Evolutionary conservation across 441 rosid species (phyloP).

Genomic region (Isatis lusitanica): DNA sequence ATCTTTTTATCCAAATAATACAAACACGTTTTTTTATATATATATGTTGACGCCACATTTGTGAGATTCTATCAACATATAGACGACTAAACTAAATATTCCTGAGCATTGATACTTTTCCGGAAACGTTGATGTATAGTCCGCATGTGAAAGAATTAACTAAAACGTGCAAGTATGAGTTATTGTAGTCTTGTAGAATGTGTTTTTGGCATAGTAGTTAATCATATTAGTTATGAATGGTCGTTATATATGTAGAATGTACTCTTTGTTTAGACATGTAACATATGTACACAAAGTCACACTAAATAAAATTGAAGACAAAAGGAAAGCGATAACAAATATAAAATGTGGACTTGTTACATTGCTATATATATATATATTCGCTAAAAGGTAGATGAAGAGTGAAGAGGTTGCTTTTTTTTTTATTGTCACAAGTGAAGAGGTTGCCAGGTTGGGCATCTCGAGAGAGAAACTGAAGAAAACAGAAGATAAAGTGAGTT

Average conservation of each 20-base stretch:
- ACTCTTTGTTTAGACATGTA: not conserved
- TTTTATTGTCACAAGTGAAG: too few species aligned
- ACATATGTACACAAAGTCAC: not conserved
- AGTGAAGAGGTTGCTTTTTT: not conserved
- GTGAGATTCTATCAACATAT: not conserved
- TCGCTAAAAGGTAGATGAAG: slow-evolving; percentile 10
- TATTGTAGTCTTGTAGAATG: not conserved
- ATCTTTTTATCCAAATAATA: slow-evolving; percentile 10
- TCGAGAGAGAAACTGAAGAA: slow-evolving; percentile 32
- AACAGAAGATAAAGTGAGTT: slow-evolving; percentile 28
- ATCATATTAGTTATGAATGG: not conserved
- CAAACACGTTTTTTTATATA: slow-evolving; percentile 14
- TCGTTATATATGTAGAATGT: not conserved
- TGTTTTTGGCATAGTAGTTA: not conserved
- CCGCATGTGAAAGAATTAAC: not conserved
- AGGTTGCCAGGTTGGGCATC: slow-evolving; percentile 19
- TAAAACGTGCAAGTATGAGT: not conserved
- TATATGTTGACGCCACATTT: not conserved
- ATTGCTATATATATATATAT: not conserved
- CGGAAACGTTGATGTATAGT: not conserved
- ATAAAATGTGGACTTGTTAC: not conserved
- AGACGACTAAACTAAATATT: slow-evolving; percentile 12
- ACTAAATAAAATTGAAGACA: not conserved
- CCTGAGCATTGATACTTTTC: not conserved
- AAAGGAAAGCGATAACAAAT: not conserved